Evolutionary conservation across 2,329 filamentous ascomycete species (phyloP), one percentile per base, ranked within the genome.

Genomic region (Paraconiothyrium brasiliense): DNA sequence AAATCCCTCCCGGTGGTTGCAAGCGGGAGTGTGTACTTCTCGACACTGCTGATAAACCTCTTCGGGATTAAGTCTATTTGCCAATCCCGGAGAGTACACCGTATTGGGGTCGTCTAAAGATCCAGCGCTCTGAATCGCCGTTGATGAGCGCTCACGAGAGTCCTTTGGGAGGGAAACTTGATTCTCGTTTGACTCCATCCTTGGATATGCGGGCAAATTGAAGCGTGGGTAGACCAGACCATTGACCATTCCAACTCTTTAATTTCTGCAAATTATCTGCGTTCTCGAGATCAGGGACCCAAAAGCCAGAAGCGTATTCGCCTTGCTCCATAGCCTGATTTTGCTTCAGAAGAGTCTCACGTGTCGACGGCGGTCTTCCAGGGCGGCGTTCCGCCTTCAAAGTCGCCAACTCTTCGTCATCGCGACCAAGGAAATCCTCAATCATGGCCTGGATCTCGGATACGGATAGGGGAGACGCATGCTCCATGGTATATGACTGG

Each of bases 291-390:
- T 97, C 92, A 0, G 94, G 94, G 44, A 96, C 78, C 92, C 92
- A 91, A 73, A 97, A 96, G 0, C 95, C 95, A 57, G 89, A 88
- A 65, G 90, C 86, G 67, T 92, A 92, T 81, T 99, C 95, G 69
- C 90, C 90, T 73, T 90, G 84, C 66, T 97, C 90, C 1, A 81
- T 82, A 14, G 86, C 84, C 58, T 92, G 89, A 66, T 89, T 90
- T 71, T 92, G 85, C 76, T 88, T 89, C 43, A 98, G 82, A 22
- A 92, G 81, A 67, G 94, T 92, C 77, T 97, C 93, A 62, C 87
- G 89, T 24, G 89, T 88, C 72, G 85, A 92, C 20, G 93, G 85
- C 9, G 94, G 93, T 56, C 94, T 86, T 16, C 94, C 94, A 27
- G 93, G 84, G 48, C 94, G 88, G 10, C 92, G 88, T 32, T 88